phyloP scores from a whole-genome alignment of 768 basidiomycete species.

The Lactarius tabidus region DNA sequence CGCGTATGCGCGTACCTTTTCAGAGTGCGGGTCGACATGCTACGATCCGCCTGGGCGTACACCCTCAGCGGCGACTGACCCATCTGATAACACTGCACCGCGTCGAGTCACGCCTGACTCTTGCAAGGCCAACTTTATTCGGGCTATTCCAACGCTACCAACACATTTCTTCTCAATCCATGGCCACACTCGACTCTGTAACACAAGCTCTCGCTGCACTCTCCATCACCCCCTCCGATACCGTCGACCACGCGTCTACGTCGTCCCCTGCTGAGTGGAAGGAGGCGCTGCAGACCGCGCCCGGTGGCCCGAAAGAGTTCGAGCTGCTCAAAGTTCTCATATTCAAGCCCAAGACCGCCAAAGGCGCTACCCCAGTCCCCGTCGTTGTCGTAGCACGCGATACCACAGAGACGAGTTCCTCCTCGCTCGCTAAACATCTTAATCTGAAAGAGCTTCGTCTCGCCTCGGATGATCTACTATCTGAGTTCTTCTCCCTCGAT shows the following conservation, averaged over 20 bases:
- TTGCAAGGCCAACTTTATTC: conserved; percentile 4
- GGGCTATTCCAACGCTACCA: background rate
- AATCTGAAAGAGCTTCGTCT: conserved; percentile 84
- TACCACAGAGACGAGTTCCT: conserved; percentile 76
- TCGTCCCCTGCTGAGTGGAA: conserved; percentile 76
- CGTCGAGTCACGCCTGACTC: conserved; percentile 25
- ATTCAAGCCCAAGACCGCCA: conserved; percentile 97
- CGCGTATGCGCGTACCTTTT: conserved; percentile 21
- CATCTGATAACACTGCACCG: conserved; percentile 26
- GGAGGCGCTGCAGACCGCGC: conserved; percentile 54
- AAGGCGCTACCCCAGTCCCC: conserved; percentile 76
- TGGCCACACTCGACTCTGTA: conserved; percentile 36
- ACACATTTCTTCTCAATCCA: conserved; percentile 29
- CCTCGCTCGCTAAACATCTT: conserved; percentile 71
- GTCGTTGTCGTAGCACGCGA: conserved; percentile 86
- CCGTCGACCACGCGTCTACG: conserved; percentile 55
- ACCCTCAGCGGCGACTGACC: conserved; percentile 1
- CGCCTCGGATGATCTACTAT: conserved; percentile 80
- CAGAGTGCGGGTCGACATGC: conserved; percentile 15
- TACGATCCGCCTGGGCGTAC: conserved; percentile 3
- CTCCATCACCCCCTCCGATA: conserved; percentile 50
- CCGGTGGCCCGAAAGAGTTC: conserved; percentile 53
- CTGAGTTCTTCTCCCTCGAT: conserved; percentile 77
- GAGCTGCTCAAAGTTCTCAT: conserved; percentile 84
- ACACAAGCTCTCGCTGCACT: conserved; percentile 46